Conservation (phyloP, 352 stramenopile species). For the Globisporangium radiosum region DNA sequence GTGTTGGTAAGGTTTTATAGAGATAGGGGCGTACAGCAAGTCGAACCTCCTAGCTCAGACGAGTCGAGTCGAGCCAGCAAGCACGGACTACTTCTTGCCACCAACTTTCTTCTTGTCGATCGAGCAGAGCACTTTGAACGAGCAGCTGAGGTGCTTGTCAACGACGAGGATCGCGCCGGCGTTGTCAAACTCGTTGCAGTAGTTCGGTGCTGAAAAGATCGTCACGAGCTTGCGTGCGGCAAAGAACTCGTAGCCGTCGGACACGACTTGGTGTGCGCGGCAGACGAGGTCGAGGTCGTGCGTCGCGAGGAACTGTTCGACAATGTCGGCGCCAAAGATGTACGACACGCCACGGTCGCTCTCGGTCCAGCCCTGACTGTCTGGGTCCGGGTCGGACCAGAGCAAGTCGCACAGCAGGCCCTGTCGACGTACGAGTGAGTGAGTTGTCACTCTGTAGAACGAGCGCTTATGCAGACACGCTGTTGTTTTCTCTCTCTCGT, state of each 20-base stretch:
- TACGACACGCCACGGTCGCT: conserved; percentile 98
- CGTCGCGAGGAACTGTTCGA: conserved; percentile 94
- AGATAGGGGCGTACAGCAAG: no score
- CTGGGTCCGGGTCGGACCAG: conserved; percentile 82
- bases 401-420: conserved; percentile 82
- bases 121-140: conserved; percentile 80
- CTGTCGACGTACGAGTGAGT: background rate
- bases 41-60: no score
- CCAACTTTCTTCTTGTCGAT: conserved; percentile 42
- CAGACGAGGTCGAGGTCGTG: conserved; percentile 98
- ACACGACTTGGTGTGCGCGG: conserved; percentile 98
- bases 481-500: no score
- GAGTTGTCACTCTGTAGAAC: background rate
- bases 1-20: no score
- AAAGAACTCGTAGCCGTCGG: conserved; percentile 99
- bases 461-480: no score
- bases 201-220: conserved; percentile 99
- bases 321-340: conserved; percentile 98
- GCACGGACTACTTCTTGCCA: no score
- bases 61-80: no score
- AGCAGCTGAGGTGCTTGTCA: conserved; percentile 66
- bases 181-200: conserved; percentile 99
- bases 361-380: conserved; percentile 92
- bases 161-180: conserved; percentile 88
- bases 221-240: conserved; percentile 97